phyloP scores from a whole-genome alignment of 495 filamentous ascomycete genomes.

The Lophiotrema nucula region DNA sequence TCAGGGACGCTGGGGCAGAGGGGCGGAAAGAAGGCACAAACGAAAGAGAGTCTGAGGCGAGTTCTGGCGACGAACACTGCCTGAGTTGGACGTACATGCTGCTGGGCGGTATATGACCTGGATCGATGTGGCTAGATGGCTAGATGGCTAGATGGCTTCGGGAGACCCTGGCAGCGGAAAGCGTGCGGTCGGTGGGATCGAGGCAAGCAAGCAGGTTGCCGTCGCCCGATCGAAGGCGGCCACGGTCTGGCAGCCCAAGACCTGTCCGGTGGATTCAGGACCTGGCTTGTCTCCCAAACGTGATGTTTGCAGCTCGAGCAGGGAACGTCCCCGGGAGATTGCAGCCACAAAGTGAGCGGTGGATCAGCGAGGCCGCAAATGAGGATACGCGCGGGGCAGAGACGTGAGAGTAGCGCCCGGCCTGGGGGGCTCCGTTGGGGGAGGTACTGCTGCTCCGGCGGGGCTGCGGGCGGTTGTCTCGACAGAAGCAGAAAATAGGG shows the following conservation, averaged over 20 bases:
- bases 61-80: constrained; percentile 23
- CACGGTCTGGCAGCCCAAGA: background rate
- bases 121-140: background rate
- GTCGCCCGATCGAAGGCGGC: background rate
- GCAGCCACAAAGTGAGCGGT: background rate
- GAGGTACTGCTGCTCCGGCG: no score
- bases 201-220: background rate
- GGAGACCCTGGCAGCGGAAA: background rate
- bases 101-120: constrained; percentile 2
- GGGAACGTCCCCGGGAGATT: constrained; percentile 1
- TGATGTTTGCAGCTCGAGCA: constrained; percentile 12
- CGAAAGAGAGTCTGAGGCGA: constrained; percentile 19
- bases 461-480: no score
- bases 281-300: background rate
- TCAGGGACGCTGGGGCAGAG: background rate
- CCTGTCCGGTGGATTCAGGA: background rate
- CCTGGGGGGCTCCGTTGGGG: no score
- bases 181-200: background rate
- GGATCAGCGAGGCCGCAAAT: constrained; percentile 10
- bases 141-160: background rate
- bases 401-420: no score
- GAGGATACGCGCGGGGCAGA: no score
- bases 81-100: constrained; percentile 28
- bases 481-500: no score
- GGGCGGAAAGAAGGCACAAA: constrained; percentile 17